These are phyloP conservation scores for Cynanchum wilfordii DNA, from an alignment of 257 asterid species.

Conservation along the genomic window DNA sequence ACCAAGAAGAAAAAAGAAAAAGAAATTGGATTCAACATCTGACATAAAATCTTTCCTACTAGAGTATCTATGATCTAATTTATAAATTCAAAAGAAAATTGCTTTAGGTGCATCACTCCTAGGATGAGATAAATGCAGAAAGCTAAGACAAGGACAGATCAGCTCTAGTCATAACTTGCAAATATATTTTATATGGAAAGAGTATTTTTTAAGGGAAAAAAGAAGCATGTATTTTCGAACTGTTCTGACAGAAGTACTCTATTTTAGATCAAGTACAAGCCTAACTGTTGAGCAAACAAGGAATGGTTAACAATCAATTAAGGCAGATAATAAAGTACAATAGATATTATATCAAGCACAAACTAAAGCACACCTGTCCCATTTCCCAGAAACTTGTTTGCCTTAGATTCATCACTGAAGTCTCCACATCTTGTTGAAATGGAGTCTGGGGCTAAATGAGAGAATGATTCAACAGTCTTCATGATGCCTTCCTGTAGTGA, in stretches of 20 bases:
- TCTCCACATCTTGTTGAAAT: conserved; percentile 32
- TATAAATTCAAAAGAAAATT: neutral
- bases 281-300: neutral
- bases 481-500: conserved; percentile 61
- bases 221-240: neutral
- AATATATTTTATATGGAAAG: neutral
- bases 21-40: neutral
- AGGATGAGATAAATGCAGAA: neutral
- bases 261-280: neutral
- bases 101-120: neutral
- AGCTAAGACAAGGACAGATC: neutral
- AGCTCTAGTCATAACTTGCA: neutral
- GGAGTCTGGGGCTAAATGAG: conserved; percentile 43
- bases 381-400: conserved; percentile 60
- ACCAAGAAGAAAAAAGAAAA: too few relatives aligned
- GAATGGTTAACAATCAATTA: neutral
- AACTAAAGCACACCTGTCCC: conserved; percentile 54
- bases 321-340: neutral
- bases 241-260: neutral
- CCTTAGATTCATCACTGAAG: conserved; percentile 53
- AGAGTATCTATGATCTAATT: neutral
- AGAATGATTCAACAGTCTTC: conserved; percentile 55
- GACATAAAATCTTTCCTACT: neutral
- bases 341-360: neutral
- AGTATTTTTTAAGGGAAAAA: neutral